These are phyloP conservation scores for Isoetes engelmannii DNA, from an alignment of 83 land plant species.

Conservation along the genomic window DNA sequence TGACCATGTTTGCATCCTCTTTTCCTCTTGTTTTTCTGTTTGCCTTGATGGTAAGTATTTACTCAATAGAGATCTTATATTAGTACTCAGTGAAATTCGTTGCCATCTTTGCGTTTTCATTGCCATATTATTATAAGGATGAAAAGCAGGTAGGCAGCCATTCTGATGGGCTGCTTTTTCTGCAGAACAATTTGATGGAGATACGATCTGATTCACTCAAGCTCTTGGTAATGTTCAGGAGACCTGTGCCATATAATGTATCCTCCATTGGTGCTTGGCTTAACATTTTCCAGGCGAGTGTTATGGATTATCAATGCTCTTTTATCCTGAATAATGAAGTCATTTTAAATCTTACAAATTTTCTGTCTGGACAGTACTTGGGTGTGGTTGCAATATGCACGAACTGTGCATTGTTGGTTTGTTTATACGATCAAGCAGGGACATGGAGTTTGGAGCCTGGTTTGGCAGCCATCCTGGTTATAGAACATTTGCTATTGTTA, in stretches of 20 bases:
- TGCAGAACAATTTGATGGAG: constrained; percentile 19
- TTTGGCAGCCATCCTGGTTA: constrained; percentile 70
- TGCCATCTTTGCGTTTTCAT: not conserved
- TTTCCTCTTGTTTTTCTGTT: constrained; percentile 77
- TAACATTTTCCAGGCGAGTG: constrained; percentile 66
- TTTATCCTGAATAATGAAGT: too few species aligned
- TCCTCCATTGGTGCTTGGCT: constrained; percentile 90
- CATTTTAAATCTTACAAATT: too few species aligned
- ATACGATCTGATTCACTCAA: constrained; percentile 84
- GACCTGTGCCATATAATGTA: constrained; percentile 77
- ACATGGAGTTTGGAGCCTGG: constrained; percentile 79
- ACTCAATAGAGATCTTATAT: not conserved
- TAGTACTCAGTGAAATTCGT: not conserved
- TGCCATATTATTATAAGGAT: not conserved
- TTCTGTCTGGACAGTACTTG: constrained; percentile 43
- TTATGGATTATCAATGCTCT: not conserved
- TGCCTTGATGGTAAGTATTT: constrained; percentile 45
- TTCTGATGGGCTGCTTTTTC: too few species aligned
- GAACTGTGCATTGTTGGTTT: constrained; percentile 74
- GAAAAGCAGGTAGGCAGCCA: not conserved
- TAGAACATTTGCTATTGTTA: constrained; percentile 76
- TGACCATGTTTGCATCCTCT: constrained; percentile 91
- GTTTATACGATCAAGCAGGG: constrained; percentile 65
- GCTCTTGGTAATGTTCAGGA: constrained; percentile 50
- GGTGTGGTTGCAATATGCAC: constrained; percentile 86